Evolutionary conservation across 2,329 filamentous ascomycete genomes (phyloP).

Genomic region (Fusarium tuaranense): DNA sequence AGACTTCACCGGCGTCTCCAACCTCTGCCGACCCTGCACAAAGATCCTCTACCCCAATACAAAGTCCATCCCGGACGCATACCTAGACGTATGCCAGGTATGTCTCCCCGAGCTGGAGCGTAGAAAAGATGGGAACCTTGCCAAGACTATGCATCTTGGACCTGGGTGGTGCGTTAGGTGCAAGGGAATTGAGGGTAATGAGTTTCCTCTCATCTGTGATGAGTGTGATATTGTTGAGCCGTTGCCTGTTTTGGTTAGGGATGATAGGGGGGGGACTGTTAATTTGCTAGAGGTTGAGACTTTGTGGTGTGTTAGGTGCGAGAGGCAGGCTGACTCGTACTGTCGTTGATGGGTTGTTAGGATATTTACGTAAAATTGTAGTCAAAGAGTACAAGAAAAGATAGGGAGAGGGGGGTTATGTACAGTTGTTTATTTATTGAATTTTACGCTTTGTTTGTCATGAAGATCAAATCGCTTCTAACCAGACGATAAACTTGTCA

Average conservation of each 20-base stretch:
- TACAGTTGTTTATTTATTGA: not conserved
- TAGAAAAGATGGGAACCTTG: not conserved
- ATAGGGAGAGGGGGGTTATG: not conserved
- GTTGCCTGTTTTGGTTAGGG: constrained; percentile 15
- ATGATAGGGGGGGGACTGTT: constrained; percentile 23
- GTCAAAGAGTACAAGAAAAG: not conserved
- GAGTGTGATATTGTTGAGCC: constrained; percentile 11
- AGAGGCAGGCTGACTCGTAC: constrained; percentile 19
- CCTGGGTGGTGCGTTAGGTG: constrained; percentile 36
- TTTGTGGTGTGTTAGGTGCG: constrained; percentile 37
- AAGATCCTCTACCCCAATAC: not conserved
- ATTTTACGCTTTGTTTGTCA: not conserved
- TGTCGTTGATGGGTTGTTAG: not conserved
- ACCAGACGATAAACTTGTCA: not conserved
- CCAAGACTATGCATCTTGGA: constrained; percentile 34
- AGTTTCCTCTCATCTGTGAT: constrained; percentile 24
- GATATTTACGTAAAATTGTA: not conserved
- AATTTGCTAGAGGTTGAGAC: constrained; percentile 29
- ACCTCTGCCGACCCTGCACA: constrained; percentile 20
- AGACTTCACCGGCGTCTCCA: not conserved
- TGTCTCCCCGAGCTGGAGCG: not conserved
- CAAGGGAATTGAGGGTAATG: not conserved
- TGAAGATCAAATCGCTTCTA: not conserved
- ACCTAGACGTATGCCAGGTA: not conserved
- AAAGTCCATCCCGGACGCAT: not conserved